These are phyloP conservation scores for Colletotrichum sp. DNA, from an alignment of 2,329 filamentous ascomycete genomes.

Conservation along the genomic window DNA sequence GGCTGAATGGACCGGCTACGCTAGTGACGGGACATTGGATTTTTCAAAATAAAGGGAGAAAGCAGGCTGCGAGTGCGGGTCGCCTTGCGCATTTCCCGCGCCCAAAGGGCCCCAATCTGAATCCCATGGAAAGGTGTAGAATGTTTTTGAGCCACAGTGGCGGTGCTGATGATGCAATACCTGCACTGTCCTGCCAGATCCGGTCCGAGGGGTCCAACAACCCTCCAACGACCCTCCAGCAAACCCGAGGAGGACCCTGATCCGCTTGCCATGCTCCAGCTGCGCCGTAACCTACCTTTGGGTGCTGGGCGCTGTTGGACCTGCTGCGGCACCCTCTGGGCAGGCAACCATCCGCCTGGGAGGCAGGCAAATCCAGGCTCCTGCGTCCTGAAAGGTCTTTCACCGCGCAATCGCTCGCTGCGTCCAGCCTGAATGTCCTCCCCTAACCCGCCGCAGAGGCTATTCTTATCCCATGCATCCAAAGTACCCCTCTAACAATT, in stretches of 20 bases:
- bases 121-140: constrained; percentile 24
- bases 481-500: constrained; percentile 13
- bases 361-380: not conserved
- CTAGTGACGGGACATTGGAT: constrained; percentile 18
- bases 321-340: not conserved
- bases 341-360: not conserved
- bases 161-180: constrained; percentile 24
- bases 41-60: constrained; percentile 24
- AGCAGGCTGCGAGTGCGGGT: constrained; percentile 21
- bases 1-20: constrained; percentile 8
- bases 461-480: not conserved
- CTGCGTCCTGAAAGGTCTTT: not conserved
- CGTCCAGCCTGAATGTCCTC: not conserved
- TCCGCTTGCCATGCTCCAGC: not conserved
- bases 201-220: not conserved
- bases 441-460: not conserved
- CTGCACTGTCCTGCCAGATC: not conserved
- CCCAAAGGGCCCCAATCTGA: constrained; percentile 16
- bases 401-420: not conserved
- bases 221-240: not conserved
- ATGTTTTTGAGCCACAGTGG: constrained; percentile 25
- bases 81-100: constrained; percentile 17
- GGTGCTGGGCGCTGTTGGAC: not conserved
- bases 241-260: constrained; percentile 8
- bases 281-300: not conserved